Conservation (phyloP, 345 rosid genomes). For the Syzygium jambos region DNA sequence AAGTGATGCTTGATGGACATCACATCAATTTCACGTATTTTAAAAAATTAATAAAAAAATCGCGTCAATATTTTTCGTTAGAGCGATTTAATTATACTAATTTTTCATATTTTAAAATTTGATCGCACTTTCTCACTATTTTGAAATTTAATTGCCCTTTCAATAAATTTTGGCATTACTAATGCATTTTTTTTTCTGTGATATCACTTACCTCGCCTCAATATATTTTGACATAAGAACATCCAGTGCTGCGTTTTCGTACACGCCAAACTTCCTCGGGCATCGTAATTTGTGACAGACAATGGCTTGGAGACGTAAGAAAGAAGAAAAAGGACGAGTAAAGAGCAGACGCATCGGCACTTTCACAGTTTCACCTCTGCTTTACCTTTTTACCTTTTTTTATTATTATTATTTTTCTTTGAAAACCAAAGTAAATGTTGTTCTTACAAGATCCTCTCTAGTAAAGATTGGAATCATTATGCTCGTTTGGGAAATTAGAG, state of each 20-base stretch:
- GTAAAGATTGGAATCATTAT: neutral
- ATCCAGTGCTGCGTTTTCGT: neutral
- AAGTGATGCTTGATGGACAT: too few species aligned
- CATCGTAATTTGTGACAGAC: neutral
- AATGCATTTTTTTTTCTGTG: neutral
- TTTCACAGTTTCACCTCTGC: neutral
- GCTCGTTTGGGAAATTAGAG: neutral
- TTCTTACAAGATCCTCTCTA: neutral
- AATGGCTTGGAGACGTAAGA: neutral
- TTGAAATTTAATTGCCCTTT: fast-evolving
- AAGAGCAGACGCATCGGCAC: neutral
- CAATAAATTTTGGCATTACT: neutral
- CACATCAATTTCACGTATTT: too few species aligned
- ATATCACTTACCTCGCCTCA: neutral
- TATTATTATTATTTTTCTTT: neutral
- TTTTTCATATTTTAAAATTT: neutral
- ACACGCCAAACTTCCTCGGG: too few species aligned
- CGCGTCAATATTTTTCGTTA: too few species aligned
- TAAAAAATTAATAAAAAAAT: too few species aligned
- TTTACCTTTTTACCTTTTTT: neutral
- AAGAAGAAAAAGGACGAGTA: neutral
- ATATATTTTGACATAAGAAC: neutral
- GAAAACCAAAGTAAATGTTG: neutral
- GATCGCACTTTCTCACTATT: neutral
- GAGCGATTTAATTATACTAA: neutral